Base-by-base conservation (phyloP, 164 flowering plant genomes). In the Amborella trichopoda region DNA sequence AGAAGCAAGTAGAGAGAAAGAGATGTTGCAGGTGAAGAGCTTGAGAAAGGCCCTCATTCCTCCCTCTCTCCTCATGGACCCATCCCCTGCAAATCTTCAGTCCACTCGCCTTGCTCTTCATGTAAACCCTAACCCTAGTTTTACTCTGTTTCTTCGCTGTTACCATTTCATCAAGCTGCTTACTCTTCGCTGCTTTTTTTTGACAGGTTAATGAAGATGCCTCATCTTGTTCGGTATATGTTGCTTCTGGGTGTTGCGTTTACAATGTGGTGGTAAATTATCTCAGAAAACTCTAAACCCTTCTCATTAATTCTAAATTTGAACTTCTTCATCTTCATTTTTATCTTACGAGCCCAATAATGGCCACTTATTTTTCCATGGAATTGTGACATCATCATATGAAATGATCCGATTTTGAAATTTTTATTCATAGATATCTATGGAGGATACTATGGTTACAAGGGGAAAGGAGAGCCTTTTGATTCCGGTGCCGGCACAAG, bases 401-500 rank as follows among this genome's bases (percentile, higher is more conserved):
- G n/a, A n/a, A n/a, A n/a, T n/a, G n/a, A n/a, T n/a, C n/a, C n/a
- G n/a, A n/a, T n/a, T n/a, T n/a, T n/a, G n/a, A n/a, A n/a, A n/a
- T n/a, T 23, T 30, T 43, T 1, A 38, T 28, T 49, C 47, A 6
- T 44, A 87, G 96, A 48, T 87, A 28, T 53, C 75, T n/a, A 41
- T 79, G 73, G 80, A 74, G 46, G 81, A 69, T 51, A 62, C 71
- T 46, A 42, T 37, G 19, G 51, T 78, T 23, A 53, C 56, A 37
- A 55, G 53, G 54, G 94, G 96, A 59, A 87, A 87, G 61, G 85
- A 83, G 38, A 64, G 81, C 51, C 82, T 87, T 12, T 48, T 81
- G 51, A 83, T 87, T 46, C 90, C 94, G 42, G 67, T 53, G 14
- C 68, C 44, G 3, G 61, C 80, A 6, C 26, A 70, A 83, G 96